Percentiles rank a stretch among this genome's conserved stretches.
phyloP scores from a whole-genome alignment of 75 land plant species.

The Ceratopteris richardii region DNA sequence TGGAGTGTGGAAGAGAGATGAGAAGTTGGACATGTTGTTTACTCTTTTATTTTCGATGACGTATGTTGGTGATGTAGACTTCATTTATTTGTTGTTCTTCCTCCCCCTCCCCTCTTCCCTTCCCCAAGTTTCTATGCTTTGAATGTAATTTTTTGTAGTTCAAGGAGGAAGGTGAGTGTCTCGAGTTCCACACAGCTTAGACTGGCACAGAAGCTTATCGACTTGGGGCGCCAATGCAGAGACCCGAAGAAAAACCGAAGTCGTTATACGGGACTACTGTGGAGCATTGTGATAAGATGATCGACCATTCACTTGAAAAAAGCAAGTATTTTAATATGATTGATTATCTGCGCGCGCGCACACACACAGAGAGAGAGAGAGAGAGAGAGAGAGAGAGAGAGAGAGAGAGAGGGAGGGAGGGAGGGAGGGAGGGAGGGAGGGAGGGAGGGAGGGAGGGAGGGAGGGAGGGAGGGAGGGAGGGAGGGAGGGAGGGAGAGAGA shows the following conservation, averaged over 20 bases:
- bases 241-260: background rate
- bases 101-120: no score
- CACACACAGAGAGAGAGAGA: background rate
- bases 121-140: no score
- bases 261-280: constrained; percentile 27
- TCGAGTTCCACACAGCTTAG: no score
- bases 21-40: no score
- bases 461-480: background rate
- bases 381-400: constrained; percentile 1
- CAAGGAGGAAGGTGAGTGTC: no score
- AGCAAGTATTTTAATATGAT: background rate
- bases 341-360: background rate
- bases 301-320: constrained; percentile 35
- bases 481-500: constrained; percentile 1
- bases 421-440: background rate
- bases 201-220: no score
- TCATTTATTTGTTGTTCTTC: no score
- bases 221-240: no score
- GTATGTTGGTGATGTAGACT: no score
- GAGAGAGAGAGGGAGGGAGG: background rate
- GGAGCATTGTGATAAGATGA: constrained; percentile 61
- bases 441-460: background rate
- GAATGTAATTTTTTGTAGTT: no score
- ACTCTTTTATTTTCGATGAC: no score
- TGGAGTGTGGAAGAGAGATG: no score